phyloP scores from a whole-genome alignment of 768 basidiomycete species.

The Gyrodon lividus region DNA sequence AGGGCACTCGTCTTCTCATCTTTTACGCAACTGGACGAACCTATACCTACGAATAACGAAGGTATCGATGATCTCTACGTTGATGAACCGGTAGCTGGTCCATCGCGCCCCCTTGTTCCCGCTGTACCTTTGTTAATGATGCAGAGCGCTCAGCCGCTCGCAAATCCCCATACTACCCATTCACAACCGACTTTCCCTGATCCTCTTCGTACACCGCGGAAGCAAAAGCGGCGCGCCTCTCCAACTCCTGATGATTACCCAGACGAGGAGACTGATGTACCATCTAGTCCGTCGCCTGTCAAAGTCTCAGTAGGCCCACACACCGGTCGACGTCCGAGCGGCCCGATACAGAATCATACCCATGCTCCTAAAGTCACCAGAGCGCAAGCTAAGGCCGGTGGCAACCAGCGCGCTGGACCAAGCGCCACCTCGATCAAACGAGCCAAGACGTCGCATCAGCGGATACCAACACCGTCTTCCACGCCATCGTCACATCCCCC shows the following conservation, averaged over 20 bases:
- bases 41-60: conserved; percentile 31
- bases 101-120: conserved; percentile 17
- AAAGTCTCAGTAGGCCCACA: conserved; percentile 19
- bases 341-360: background rate
- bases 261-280: conserved; percentile 9
- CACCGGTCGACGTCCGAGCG: conserved; percentile 1
- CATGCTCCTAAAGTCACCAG: conserved; percentile 9
- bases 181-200: conserved; percentile 20
- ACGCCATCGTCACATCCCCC: conserved; percentile 12
- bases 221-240: conserved; percentile 23
- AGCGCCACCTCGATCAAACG: conserved; percentile 11
- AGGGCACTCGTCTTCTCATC: conserved; percentile 20
- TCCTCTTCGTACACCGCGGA: conserved; percentile 32
- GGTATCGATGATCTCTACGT: conserved; percentile 37
- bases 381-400: conserved; percentile 14
- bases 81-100: conserved; percentile 30
- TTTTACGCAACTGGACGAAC: conserved; percentile 36
- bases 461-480: conserved; percentile 27
- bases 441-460: conserved; percentile 17
- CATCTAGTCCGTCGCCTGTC: conserved; percentile 33
- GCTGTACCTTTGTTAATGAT: conserved; percentile 25
- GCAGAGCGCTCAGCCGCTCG: conserved; percentile 16
- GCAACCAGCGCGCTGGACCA: background rate
- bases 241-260: background rate
- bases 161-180: conserved; percentile 2